Conservation (phyloP, 2,329 filamentous ascomycete genomes). For the Penicillium glabrum region DNA sequence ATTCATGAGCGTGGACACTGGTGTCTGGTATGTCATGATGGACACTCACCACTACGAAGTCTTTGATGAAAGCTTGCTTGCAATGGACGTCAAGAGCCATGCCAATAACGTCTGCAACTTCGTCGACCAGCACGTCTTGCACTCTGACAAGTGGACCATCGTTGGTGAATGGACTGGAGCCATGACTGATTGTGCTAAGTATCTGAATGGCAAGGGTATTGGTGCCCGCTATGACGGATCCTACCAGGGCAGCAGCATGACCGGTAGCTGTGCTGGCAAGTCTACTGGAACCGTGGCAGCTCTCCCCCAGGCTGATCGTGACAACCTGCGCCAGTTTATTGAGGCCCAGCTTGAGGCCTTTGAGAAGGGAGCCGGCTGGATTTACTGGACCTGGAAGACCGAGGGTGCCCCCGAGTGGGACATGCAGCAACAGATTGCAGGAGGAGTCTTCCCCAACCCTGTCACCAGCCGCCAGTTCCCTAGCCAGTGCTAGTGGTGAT, state of each 20-base stretch:
- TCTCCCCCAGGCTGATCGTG: constrained; percentile 38
- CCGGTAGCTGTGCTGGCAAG: constrained; percentile 57
- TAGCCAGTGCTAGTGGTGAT: constrained; percentile 27
- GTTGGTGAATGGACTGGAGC: constrained; percentile 70
- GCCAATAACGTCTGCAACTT: constrained; percentile 57
- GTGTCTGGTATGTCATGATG: constrained; percentile 54
- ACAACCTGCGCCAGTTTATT: constrained; percentile 44
- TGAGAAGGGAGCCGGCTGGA: constrained; percentile 45
- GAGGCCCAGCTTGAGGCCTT: constrained; percentile 48
- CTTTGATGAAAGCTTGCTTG: constrained; percentile 28
- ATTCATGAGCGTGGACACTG: constrained; percentile 52
- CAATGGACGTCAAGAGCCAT: constrained; percentile 53
- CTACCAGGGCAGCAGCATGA: constrained; percentile 46
- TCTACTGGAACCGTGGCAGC: constrained; percentile 49
- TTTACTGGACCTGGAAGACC: constrained; percentile 54
- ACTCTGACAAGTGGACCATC: constrained; percentile 65
- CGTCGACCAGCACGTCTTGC: constrained; percentile 47
- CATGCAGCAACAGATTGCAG: constrained; percentile 44
- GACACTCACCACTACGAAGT: constrained; percentile 64
- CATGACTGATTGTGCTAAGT: constrained; percentile 60
- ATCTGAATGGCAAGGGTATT: constrained; percentile 56
- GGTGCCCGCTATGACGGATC: constrained; percentile 61
- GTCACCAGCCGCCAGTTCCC: constrained; percentile 34
- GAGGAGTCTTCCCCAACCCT: constrained; percentile 51
- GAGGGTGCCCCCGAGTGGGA: constrained; percentile 52